Evolutionary conservation across 2,329 filamentous ascomycete genomes (phyloP).

Genomic region (Helotiales sp.): DNA sequence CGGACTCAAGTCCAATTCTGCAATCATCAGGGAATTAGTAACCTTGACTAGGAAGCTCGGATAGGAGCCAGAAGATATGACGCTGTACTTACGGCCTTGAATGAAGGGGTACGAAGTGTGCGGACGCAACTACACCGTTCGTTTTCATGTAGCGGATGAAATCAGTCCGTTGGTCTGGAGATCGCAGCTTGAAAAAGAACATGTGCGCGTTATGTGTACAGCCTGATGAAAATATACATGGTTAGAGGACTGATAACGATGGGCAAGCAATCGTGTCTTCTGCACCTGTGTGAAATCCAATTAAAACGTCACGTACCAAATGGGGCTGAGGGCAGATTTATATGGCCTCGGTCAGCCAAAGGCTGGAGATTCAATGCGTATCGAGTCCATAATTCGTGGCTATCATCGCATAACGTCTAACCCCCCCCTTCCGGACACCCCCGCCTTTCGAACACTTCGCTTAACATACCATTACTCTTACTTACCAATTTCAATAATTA

Average conservation of each 20-base stretch:
- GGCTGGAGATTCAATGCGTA: not conserved
- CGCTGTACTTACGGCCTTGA: not conserved
- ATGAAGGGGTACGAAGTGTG: constrained; percentile 5
- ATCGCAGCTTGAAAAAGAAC: not conserved
- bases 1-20: not conserved
- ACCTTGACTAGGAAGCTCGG: not conserved
- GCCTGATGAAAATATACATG: no score
- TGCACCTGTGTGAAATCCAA: no score
- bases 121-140: not conserved
- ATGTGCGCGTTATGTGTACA: constrained; percentile 9
- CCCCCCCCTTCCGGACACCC: no score
- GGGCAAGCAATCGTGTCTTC: no score
- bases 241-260: no score
- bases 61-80: not conserved
- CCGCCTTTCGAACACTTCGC: no score
- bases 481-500: no score
- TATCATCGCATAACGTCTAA: not conserved
- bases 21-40: not conserved
- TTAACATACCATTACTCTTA: no score
- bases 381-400: not conserved
- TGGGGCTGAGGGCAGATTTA: not conserved
- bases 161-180: not conserved
- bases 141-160: constrained; percentile 6
- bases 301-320: no score
- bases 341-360: not conserved